These are phyloP conservation scores for Aureoboletus auriporus DNA, from an alignment of 768 basidiomycete species.

Conservation along the genomic window DNA sequence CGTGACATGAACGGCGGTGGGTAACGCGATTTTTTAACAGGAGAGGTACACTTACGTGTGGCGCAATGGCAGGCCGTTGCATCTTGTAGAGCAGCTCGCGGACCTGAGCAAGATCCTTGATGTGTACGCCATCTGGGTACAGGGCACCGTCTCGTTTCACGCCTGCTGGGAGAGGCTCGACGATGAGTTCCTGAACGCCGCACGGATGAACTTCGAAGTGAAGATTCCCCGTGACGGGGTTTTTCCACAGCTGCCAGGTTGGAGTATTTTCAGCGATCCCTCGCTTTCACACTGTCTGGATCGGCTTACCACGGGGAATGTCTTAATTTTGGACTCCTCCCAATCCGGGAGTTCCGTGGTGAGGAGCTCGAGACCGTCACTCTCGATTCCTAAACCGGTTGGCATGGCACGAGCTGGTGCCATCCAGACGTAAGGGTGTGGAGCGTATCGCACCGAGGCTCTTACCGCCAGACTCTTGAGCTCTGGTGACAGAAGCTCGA, in stretches of 20 bases:
- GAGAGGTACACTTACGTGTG: constrained; percentile 38
- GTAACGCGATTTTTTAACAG: background rate
- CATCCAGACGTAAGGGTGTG: constrained; percentile 93
- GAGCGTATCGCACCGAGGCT: constrained; percentile 70
- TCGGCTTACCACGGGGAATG: constrained; percentile 54
- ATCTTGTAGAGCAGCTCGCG: constrained; percentile 77
- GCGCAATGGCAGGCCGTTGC: constrained; percentile 87
- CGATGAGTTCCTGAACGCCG: constrained; percentile 58
- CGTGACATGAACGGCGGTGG: background rate
- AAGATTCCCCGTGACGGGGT: constrained; percentile 75
- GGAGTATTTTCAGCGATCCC: background rate
- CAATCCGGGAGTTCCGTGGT: constrained; percentile 72
- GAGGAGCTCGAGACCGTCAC: constrained; percentile 68
- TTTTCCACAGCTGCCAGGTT: constrained; percentile 74
- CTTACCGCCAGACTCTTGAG: constrained; percentile 81
- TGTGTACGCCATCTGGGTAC: constrained; percentile 77
- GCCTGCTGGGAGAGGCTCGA: constrained; percentile 69
- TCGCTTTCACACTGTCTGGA: background rate
- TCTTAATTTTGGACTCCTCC: constrained; percentile 73
- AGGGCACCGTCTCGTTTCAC: constrained; percentile 58
- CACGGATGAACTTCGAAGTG: constrained; percentile 92
- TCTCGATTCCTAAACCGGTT: constrained; percentile 81
- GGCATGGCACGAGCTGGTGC: constrained; percentile 65
- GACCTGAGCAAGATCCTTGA: constrained; percentile 70
- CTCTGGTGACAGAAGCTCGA: constrained; percentile 66